Percentiles rank a stretch among this genome's conserved stretches.
Conservation (phyloP, 306 rosid species). For the Datisca glomerata region DNA sequence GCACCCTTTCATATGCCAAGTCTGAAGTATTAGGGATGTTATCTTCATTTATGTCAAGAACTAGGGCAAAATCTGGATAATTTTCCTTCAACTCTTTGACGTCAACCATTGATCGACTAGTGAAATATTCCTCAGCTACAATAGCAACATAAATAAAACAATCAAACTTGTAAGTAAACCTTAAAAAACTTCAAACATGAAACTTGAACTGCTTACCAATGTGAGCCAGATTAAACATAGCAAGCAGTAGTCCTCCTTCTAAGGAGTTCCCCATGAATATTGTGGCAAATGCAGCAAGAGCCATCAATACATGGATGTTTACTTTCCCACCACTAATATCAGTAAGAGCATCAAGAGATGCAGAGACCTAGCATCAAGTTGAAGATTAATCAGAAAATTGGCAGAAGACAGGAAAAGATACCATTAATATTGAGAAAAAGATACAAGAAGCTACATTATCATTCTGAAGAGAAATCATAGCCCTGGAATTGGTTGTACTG, state of each 20-base stretch:
- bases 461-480: no score
- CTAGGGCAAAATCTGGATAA: conserved; percentile 86
- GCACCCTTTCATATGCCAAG: conserved; percentile 75
- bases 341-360: conserved; percentile 79
- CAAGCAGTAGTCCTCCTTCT: conserved; percentile 97
- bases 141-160: conserved; percentile 19
- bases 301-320: conserved; percentile 91
- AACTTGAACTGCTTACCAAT: conserved; percentile 44
- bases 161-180: conserved; percentile 9
- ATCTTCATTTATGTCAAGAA: conserved; percentile 55
- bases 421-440: no score
- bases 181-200: conserved; percentile 1
- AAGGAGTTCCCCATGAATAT: conserved; percentile 82
- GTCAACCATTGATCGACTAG: conserved; percentile 79
- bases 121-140: conserved; percentile 94
- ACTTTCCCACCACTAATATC: conserved; percentile 83
- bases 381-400: conserved; percentile 6
- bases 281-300: conserved; percentile 92
- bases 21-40: conserved; percentile 73
- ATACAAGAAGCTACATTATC: no score
- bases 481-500: no score
- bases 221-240: conserved; percentile 93
- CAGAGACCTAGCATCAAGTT: conserved; percentile 52
- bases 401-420: no score
- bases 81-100: conserved; percentile 89